phyloP scores from a whole-genome alignment of 2,329 filamentous ascomycete genomes.

The Huntiella omanensis region DNA sequence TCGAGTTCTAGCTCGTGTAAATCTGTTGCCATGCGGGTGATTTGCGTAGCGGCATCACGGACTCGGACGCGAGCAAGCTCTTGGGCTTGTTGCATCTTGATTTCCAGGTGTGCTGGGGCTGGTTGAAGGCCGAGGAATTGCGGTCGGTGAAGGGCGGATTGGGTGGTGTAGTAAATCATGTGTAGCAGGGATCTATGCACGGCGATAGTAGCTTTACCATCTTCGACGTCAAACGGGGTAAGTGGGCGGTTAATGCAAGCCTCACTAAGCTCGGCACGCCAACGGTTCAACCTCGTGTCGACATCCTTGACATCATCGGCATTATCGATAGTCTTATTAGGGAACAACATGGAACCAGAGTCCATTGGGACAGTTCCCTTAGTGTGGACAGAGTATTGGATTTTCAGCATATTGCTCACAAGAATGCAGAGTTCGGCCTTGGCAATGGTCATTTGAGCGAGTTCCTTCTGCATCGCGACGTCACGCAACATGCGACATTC shows the following conservation, averaged over 20 bases:
- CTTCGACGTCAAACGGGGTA: conserved; percentile 34
- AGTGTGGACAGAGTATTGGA: conserved; percentile 82
- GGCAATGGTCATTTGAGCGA: conserved; percentile 78
- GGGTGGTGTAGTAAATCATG: conserved; percentile 84
- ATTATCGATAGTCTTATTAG: conserved; percentile 72
- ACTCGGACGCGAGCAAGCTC: conserved; percentile 70
- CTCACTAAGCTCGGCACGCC: conserved; percentile 53
- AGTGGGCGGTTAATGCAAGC: conserved; percentile 49
- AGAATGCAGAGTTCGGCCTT: conserved; percentile 80
- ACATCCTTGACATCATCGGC: conserved; percentile 61
- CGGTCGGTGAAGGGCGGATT: conserved; percentile 78
- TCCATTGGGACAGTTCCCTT: conserved; percentile 65
- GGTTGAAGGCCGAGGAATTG: conserved; percentile 66
- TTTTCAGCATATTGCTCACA: conserved; percentile 73
- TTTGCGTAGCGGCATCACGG: conserved; percentile 64
- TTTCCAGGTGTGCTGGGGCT: conserved; percentile 7
- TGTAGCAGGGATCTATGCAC: conserved; percentile 74
- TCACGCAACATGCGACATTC: conserved; percentile 57
- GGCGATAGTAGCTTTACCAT: conserved; percentile 39
- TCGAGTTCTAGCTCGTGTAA: conserved; percentile 57
- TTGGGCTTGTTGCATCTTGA: conserved; percentile 9
- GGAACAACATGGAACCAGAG: conserved; percentile 73
- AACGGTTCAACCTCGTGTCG: conserved; percentile 59
- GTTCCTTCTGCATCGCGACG: conserved; percentile 50
- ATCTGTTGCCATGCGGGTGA: conserved; percentile 66